Evolutionary conservation across 495 filamentous ascomycete species (phyloP).

Genomic region (Hyaloscypha finlandica): DNA sequence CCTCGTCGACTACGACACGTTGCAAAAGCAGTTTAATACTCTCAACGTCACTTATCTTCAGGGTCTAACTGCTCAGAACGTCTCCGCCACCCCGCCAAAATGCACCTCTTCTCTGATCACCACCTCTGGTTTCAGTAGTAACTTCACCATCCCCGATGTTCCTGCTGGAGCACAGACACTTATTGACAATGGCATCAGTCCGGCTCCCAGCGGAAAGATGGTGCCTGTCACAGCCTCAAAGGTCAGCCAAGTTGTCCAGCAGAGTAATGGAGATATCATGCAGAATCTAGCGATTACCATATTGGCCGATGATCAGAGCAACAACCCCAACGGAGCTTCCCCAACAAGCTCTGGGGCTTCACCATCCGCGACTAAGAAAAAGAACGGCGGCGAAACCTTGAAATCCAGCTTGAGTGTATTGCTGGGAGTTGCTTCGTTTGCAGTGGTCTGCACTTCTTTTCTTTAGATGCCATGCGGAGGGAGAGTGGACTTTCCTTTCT

Average conservation of each 20-base stretch:
- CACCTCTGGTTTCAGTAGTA: conserved; percentile 62
- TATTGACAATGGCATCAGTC: conserved; percentile 55
- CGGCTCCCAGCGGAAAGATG: conserved; percentile 52
- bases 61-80: conserved; percentile 54
- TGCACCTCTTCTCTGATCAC: conserved; percentile 68
- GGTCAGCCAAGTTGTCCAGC: conserved; percentile 56
- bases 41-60: conserved; percentile 68
- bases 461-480: not conserved
- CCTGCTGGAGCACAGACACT: conserved; percentile 46
- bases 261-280: conserved; percentile 54
- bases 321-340: conserved; percentile 47
- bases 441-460: not conserved
- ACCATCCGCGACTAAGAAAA: conserved; percentile 28
- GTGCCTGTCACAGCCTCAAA: conserved; percentile 55
- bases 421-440: conserved; percentile 9
- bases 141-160: conserved; percentile 69
- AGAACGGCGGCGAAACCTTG: conserved; percentile 9
- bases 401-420: conserved; percentile 10
- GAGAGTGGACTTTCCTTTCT: not conserved
- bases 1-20: conserved; percentile 71
- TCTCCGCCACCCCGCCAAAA: conserved; percentile 50
- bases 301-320: conserved; percentile 52
- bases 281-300: conserved; percentile 54
- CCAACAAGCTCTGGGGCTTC: conserved; percentile 16
- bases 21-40: conserved; percentile 72